Percentiles rank a stretch among this genome's conserved stretches.
phyloP scores from a whole-genome alignment of 1,139 yeast species.

The Pichia sp. region DNA sequence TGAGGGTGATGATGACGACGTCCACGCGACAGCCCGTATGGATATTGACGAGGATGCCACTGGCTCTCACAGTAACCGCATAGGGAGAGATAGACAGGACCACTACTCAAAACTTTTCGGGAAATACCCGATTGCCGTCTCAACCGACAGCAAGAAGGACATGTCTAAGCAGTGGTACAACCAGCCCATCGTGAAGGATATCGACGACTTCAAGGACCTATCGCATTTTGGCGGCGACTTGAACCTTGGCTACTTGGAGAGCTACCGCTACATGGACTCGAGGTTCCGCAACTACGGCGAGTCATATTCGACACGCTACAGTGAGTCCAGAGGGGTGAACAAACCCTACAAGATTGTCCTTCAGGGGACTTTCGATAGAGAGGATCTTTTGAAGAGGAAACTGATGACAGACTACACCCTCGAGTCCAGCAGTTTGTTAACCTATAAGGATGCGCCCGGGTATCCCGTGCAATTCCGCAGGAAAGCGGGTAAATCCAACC shows the following conservation, averaged over 20 bases:
- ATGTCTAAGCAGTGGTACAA: conserved; percentile 15
- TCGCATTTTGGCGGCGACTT: conserved; percentile 15
- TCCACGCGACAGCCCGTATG: background rate
- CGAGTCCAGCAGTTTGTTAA: conserved; percentile 1
- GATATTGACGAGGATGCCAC: background rate
- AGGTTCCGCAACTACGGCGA: background rate
- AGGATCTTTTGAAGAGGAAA: conserved; percentile 10
- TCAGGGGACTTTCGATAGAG: conserved; percentile 17
- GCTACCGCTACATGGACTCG: conserved; percentile 10
- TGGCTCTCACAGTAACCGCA: background rate
- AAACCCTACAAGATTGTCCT: conserved; percentile 3
- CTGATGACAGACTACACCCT: background rate
- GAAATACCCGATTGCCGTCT: conserved; percentile 12
- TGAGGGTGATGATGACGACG: background rate
- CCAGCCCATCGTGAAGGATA: conserved; percentile 30
- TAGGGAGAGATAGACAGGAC: background rate
- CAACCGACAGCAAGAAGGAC: background rate
- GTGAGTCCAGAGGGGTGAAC: background rate
- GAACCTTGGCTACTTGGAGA: conserved; percentile 17
- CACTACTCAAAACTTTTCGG: conserved; percentile 9
- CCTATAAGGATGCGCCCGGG: background rate
- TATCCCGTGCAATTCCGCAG: conserved; percentile 5
- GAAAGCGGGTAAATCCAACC: background rate
- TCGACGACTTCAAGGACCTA: conserved; percentile 21
- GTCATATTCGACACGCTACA: background rate